Percentiles rank a stretch among this genome's conserved stretches.
phyloP scores from a whole-genome alignment of 1,139 yeast genomes.

The Lodderomyces theae region DNA sequence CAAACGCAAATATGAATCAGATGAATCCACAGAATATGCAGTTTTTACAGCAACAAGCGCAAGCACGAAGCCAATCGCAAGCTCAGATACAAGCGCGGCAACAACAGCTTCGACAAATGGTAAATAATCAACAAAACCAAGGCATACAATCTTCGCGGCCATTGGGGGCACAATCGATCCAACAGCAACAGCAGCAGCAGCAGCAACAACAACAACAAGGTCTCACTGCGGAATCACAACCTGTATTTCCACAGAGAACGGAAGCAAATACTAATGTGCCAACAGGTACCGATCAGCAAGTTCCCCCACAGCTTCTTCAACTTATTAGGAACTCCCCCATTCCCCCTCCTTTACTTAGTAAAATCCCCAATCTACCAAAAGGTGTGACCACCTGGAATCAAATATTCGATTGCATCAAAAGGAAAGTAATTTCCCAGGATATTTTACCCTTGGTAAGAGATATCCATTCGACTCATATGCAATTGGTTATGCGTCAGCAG shows the following conservation, averaged over 20 bases:
- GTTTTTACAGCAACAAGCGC: conserved; percentile 50
- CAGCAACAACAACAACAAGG: conserved; percentile 11
- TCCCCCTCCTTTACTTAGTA: conserved; percentile 68
- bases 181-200: conserved; percentile 21
- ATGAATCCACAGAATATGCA: conserved; percentile 15
- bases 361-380: conserved; percentile 80
- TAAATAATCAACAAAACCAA: conserved; percentile 13
- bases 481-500: conserved; percentile 34
- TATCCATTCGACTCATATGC: conserved; percentile 57
- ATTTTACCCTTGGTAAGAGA: conserved; percentile 57
- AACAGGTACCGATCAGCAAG: conserved; percentile 7
- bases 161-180: conserved; percentile 29
- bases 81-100: conserved; percentile 23
- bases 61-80: conserved; percentile 46
- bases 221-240: conserved; percentile 5
- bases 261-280: background rate
- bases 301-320: conserved; percentile 22
- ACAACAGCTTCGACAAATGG: conserved; percentile 17
- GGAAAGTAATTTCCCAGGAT: conserved; percentile 54
- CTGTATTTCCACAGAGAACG: conserved; percentile 2
- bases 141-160: conserved; percentile 29
- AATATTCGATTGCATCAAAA: conserved; percentile 65
- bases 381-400: conserved; percentile 82
- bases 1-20: conserved; percentile 6
- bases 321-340: conserved; percentile 57